Evolutionary conservation across 2,329 filamentous ascomycete species (phyloP).

Genomic region (Penicillium sp.): DNA sequence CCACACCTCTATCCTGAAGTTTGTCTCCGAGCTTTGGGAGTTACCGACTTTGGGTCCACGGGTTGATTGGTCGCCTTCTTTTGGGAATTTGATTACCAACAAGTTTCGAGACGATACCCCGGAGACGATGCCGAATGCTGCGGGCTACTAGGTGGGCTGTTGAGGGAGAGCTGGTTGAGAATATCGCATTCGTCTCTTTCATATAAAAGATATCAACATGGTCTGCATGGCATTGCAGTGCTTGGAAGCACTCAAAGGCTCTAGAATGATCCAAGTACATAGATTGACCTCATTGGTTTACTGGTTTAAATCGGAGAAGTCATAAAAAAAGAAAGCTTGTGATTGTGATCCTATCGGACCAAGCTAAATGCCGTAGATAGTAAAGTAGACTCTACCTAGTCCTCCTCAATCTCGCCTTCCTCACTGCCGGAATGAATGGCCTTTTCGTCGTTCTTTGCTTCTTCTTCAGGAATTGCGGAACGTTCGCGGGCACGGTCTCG

Average conservation of each 20-base stretch:
- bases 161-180: not conserved
- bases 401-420: conserved; percentile 96
- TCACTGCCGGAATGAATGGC: conserved; percentile 82
- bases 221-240: too few relatives aligned
- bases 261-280: too few relatives aligned
- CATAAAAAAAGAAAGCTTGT: not conserved
- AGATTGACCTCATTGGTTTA: too few relatives aligned
- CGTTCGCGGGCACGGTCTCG: conserved; percentile 56
- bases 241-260: too few relatives aligned
- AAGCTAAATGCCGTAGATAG: not conserved
- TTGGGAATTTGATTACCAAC: conserved; percentile 32
- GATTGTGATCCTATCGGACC: not conserved
- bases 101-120: conserved; percentile 29
- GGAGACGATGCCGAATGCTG: conserved; percentile 25
- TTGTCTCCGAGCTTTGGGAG: conserved; percentile 47
- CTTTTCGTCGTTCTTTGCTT: conserved; percentile 42
- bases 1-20: conserved; percentile 47
- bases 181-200: too few relatives aligned
- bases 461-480: conserved; percentile 35
- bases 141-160: conserved; percentile 19
- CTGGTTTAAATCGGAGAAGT: not conserved
- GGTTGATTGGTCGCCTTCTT: conserved; percentile 41
- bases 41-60: conserved; percentile 41
- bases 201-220: too few relatives aligned
- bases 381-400: conserved; percentile 28